A percentile compares a stretch with the other conserved stretches of the same genome.
phyloP scores from a whole-genome alignment of 345 rosid genomes.

The Eucalyptus decipiens region DNA sequence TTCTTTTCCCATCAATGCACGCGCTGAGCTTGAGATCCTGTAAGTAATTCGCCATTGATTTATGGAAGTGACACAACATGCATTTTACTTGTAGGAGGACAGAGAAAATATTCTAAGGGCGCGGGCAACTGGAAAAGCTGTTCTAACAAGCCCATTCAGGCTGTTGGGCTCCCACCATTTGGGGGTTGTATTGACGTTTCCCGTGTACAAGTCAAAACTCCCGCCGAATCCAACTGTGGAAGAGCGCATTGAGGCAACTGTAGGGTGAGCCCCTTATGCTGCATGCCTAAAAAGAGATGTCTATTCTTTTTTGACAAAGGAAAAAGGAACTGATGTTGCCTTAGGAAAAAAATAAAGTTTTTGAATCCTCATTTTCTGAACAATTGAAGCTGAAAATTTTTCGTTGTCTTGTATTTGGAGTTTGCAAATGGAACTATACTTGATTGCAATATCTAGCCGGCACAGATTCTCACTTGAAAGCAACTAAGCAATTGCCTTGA shows the following conservation, averaged over 20 bases:
- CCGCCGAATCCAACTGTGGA: conserved; percentile 46
- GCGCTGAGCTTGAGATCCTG: neutral
- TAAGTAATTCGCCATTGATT: neutral
- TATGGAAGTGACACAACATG: neutral
- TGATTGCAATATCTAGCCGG: neutral
- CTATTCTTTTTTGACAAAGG: neutral
- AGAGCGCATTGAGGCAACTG: conserved; percentile 78
- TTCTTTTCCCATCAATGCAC: neutral
- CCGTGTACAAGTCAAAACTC: conserved; percentile 86
- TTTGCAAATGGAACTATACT: neutral
- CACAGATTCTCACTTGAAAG: neutral
- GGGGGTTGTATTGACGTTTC: conserved; percentile 97
- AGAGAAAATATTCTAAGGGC: conserved; percentile 87
- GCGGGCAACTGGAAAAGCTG: conserved; percentile 90
- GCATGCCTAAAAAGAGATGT: neutral
- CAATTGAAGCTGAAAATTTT: neutral
- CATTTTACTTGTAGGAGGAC: conserved; percentile 53
- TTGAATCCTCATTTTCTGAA: neutral
- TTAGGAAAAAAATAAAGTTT: neutral
- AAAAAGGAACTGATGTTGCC: neutral
- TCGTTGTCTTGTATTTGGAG: neutral
- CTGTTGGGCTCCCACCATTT: conserved; percentile 87
- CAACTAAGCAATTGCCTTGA: neutral
- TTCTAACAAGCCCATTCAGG: conserved; percentile 87
- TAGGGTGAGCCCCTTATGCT: conserved; percentile 41